Evolutionary conservation across 164 flowering plant genomes (phyloP).

Genomic region (Vitis amurensis): DNA sequence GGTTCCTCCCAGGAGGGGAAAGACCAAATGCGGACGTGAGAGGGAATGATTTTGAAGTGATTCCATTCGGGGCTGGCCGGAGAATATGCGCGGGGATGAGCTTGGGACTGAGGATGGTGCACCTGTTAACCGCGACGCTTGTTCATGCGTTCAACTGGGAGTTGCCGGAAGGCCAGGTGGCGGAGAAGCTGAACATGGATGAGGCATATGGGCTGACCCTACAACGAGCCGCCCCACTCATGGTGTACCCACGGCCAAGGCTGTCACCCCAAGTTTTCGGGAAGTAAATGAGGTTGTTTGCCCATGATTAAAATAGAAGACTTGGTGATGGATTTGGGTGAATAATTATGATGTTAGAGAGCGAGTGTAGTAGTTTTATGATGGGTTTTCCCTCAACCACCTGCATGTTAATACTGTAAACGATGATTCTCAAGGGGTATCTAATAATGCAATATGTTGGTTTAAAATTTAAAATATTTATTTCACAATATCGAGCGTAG

Average conservation of each 20-base stretch:
- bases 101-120: conserved; percentile 73
- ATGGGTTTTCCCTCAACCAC: too few species aligned
- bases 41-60: conserved; percentile 76
- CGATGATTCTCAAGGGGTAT: too few species aligned
- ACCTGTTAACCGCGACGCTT: conserved; percentile 58
- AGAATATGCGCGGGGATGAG: conserved; percentile 83
- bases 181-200: conserved; percentile 72
- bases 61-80: conserved; percentile 90
- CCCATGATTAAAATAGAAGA: too few species aligned
- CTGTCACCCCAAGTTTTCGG: conserved; percentile 29
- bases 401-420: too few species aligned
- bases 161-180: conserved; percentile 37
- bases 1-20: conserved; percentile 71
- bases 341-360: too few species aligned
- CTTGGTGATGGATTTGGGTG: too few species aligned
- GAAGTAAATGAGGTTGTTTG: too few species aligned
- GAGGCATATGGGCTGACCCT: conserved; percentile 82
- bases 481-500: too few species aligned
- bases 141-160: conserved; percentile 72
- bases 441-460: too few species aligned
- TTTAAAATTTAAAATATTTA: too few species aligned
- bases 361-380: too few species aligned
- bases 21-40: conserved; percentile 51
- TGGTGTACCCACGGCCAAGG: conserved; percentile 55
- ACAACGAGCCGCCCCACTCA: conserved; percentile 60